Evolutionary conservation across 441 rosid genomes (phyloP), one percentile per base, ranked within the genome.

Genomic region (Populus hybrid): DNA sequence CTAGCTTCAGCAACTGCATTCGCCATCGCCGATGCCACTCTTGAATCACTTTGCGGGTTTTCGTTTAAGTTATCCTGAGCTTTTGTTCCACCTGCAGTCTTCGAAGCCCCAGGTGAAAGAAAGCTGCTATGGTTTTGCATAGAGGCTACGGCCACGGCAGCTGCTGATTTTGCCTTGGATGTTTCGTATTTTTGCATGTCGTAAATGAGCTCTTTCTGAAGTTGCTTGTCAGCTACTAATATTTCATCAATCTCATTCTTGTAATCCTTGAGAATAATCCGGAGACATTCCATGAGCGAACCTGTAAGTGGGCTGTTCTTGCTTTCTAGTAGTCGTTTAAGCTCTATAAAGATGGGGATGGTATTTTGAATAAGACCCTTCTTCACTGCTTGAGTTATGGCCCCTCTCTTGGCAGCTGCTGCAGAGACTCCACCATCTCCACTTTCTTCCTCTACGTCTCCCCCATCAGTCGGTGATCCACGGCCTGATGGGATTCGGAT

Each of bases 241-340:
- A 95, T 94, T 72, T 95, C 99, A 61, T 94, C 98, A 40, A 95
- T 92, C 89, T 94, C 99, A 32, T 85, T 94, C 82, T 92, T 95
- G 89, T 92, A 95, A 87, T 95, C 99, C 83, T 94, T 95, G 82
- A 95, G 95, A 69, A 94, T 91, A 73, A 87, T 83, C 34, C 97
- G 87, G 50, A 95, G 92, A 77, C 99, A 95, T 75, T 92, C 99
- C 97, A 94, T 94, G 77, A 95, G 97, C n/a, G 95, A 89, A 46
- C 98, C 99, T 3, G 87, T 90, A 76, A 95, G 95, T 59, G 97
- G 91, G 83, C 97, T 95, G 90, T 94, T 90, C 85, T 90, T 95
- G 92, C 93, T 88, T 87, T 95, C 98, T 20, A 95, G 74, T 6
- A 92, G 90, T 72, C 97, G 88, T 85, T 94, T 95, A 21, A 95